Percentiles rank a stretch among this genome's conserved stretches.
These are phyloP conservation scores for Cryptosporidium viatorum DNA, from an alignment of 169 alveolate genomes.

Conservation along the genomic window DNA sequence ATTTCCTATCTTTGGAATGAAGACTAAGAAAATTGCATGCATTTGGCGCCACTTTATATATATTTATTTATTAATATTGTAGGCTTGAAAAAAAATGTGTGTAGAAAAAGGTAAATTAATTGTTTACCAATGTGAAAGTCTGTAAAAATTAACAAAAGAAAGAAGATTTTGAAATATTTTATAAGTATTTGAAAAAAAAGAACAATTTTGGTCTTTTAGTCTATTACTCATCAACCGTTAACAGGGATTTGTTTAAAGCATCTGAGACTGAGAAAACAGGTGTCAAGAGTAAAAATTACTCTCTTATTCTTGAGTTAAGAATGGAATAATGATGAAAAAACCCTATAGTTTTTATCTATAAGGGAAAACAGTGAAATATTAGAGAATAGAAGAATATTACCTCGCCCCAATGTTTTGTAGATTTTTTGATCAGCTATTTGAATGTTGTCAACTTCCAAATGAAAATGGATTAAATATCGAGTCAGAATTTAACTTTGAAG, in stretches of 20 bases:
- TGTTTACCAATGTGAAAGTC: not conserved
- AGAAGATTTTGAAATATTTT: not conserved
- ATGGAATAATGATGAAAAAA: not conserved
- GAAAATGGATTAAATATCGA: not conserved
- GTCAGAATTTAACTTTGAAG: not conserved
- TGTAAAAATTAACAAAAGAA: not conserved
- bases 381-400: not conserved
- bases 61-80: not conserved
- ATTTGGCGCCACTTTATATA: constrained; percentile 40
- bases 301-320: not conserved
- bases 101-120: not conserved
- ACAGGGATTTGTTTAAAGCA: not conserved
- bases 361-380: not conserved
- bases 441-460: not conserved
- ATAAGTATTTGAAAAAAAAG: not conserved
- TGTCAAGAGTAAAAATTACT: not conserved
- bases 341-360: not conserved
- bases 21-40: constrained; percentile 31
- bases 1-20: constrained; percentile 31
- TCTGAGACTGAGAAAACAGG: not conserved
- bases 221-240: not conserved
- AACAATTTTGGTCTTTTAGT: not conserved
- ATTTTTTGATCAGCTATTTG: constrained; percentile 1
- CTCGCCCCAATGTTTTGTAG: constrained; percentile 2
- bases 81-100: not conserved